Base-by-base conservation (phyloP, 176 grass and related monocot species). In the Carex myosuroides region DNA sequence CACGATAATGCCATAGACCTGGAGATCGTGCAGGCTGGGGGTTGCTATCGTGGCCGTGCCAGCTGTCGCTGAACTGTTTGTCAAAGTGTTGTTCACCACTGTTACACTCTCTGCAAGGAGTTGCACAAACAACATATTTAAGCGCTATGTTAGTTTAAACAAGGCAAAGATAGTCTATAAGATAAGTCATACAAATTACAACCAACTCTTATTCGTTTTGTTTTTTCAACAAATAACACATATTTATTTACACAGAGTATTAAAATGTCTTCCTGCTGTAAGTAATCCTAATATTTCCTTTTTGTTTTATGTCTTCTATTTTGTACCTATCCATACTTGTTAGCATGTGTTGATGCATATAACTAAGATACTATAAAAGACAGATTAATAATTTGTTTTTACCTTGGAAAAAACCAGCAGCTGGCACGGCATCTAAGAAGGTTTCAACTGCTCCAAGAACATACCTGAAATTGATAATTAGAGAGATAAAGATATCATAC, bases 381-480 rank as follows among this genome's bases (percentile, higher is more conserved):
- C 41, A 60, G 56, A 35, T 63, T 8, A 17, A 62, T 37, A 14
- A 55, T 83, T 83, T 68, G 13, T 68, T 84, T 57, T 63, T 85
- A 95, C 93, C 88, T 93, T 90, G 62, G 80, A 99, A 99, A 81
- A 99, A 93, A 64, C 96, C 96, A 83, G 96, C 96, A 88, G 89
- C 86, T 78, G 96, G 96, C 66, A 93, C 90, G 6, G 96, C 96
- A 67, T 90, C 93, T 79, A 99, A 91, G 90, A 99, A 99, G 16
- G 96, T 99, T 90, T 99, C 96, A 82, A 99, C 93, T 81, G 96
- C 96, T 76, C 96, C 96, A 56, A 99, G 83, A 60, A 99, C 96
- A 95, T 99, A 99, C 96, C 96, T 99, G 89, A 87, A 88, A 82
- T 87, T 81, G 50, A 57, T 81, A 83, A n/a, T 5, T 24, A 59